These are phyloP conservation scores for Entomortierella parvispora DNA, from an alignment of 192 early-diverging fungal genomes.

Conservation along the genomic window DNA sequence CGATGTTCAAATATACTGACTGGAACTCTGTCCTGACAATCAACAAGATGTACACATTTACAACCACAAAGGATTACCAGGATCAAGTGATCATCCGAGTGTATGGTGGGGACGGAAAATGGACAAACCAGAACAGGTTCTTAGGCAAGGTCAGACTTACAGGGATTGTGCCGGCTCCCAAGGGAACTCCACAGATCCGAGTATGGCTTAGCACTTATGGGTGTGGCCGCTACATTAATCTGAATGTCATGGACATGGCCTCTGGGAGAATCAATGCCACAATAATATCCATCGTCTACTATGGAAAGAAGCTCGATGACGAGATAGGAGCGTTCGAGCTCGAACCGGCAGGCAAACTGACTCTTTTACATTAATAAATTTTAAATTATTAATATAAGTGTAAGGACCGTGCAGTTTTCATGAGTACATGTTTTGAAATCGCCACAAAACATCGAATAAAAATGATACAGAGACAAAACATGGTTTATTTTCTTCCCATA, in stretches of 20 bases:
- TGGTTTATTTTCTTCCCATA: no score
- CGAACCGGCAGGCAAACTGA: no score
- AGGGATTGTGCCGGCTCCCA: constrained; percentile 90
- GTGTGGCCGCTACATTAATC: constrained; percentile 64
- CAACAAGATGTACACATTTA: constrained; percentile 95
- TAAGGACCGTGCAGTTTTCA: no score
- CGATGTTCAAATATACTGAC: constrained; percentile 91
- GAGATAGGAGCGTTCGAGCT: no score
- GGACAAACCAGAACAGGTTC: constrained; percentile 91
- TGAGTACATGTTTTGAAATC: no score
- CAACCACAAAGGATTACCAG: constrained; percentile 93
- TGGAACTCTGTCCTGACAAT: constrained; percentile 69
- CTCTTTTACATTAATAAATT: no score
- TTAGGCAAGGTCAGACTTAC: constrained; percentile 92
- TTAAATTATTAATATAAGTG: no score
- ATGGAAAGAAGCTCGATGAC: no score
- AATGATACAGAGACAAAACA: no score
- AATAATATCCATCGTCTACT: neutral
- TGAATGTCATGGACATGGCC: constrained; percentile 3
- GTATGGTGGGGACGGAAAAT: constrained; percentile 93
- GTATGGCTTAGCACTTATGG: constrained; percentile 95
- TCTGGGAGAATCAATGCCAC: constrained; percentile 8
- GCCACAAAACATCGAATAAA: no score
- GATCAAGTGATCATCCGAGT: constrained; percentile 93
- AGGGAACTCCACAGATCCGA: constrained; percentile 92